These are phyloP conservation scores for Bjerkandera adusta DNA, from an alignment of 1,284 basidiomycete genomes.

Conservation along the genomic window DNA sequence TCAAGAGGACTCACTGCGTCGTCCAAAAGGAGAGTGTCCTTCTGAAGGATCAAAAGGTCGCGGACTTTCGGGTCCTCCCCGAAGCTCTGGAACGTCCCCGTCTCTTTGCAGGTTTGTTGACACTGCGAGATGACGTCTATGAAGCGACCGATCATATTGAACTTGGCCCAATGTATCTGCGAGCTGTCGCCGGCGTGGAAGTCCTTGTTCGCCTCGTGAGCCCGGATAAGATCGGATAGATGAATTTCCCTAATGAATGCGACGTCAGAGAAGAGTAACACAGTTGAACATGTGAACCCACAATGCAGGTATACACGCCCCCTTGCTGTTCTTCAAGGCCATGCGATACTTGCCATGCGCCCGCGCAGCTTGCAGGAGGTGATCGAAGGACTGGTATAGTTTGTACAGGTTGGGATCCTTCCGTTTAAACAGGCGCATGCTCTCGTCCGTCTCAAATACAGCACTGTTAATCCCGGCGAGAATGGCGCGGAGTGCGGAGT, in stretches of 20 bases:
- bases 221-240: constrained; percentile 73
- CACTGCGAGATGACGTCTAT: constrained; percentile 67
- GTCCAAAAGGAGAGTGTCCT: constrained; percentile 50
- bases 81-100: constrained; percentile 54
- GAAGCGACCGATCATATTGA: constrained; percentile 80
- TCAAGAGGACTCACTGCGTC: constrained; percentile 50
- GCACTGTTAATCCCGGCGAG: constrained; percentile 81
- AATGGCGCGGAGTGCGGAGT: constrained; percentile 77
- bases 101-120: constrained; percentile 65
- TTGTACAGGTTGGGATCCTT: constrained; percentile 66
- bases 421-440: constrained; percentile 64
- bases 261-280: constrained; percentile 6
- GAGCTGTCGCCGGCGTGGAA: constrained; percentile 52
- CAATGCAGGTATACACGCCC: constrained; percentile 80
- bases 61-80: constrained; percentile 36
- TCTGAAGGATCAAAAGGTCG: constrained; percentile 48
- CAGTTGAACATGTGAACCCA: constrained; percentile 34
- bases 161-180: constrained; percentile 85
- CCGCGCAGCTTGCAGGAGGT: constrained; percentile 67
- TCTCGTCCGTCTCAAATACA: constrained; percentile 66
- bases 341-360: constrained; percentile 79
- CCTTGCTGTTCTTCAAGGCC: constrained; percentile 76
- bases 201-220: constrained; percentile 75
- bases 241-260: constrained; percentile 72
- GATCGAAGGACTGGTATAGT: constrained; percentile 72